Evolutionary conservation across 1,284 basidiomycete genomes (phyloP), one percentile per base, ranked within the genome.

Genomic region (Volvariella surrecta): DNA sequence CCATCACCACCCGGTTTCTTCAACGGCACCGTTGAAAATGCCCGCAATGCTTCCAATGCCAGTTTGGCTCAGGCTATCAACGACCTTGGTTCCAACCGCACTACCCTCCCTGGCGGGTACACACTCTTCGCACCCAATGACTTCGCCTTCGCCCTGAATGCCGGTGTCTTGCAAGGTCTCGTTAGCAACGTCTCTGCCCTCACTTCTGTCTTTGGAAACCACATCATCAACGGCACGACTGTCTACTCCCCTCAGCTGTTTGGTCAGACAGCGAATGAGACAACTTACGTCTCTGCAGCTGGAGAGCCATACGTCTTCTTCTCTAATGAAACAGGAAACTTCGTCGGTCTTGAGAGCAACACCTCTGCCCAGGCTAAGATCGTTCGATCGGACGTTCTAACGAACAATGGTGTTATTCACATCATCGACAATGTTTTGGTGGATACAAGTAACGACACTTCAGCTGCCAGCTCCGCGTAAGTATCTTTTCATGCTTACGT

Each of bases 351-450:
- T 9, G 73, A 72, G 20, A 72, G 72, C 37, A 52, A 52, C 17
- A 47, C 52, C 13, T 50, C 49, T 31, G 62, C 70, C 7, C 72
- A 70, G 13, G 82, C 80, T 7, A 61, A 61, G 49, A 78, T 90
- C 53, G 56, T 82, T 18, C 65, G 68, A 43, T 62, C 76, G 18
- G 83, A 90, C 56, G 67, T 88, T 6, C 66, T 89, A 50, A 60
- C 77, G 19, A 57, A 68, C 21, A 89, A 89, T 52, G 87, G 87
- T 46, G 86, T 89, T 18, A 55, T 87, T 4, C 83, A 89, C 57
- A 59, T 84, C 40, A 76, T 89, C 49, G 73, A 87, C 57, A 52
- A 58, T 2, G 79, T 87, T 9, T 66, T 89, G 38, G 47, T 79
- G 39, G 74, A 83, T 59, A 68, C 70, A 2, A 56, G 64, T 11